These are phyloP conservation scores for Saturnispora galanensis DNA, from an alignment of 805 yeast species.

Conservation along the genomic window DNA sequence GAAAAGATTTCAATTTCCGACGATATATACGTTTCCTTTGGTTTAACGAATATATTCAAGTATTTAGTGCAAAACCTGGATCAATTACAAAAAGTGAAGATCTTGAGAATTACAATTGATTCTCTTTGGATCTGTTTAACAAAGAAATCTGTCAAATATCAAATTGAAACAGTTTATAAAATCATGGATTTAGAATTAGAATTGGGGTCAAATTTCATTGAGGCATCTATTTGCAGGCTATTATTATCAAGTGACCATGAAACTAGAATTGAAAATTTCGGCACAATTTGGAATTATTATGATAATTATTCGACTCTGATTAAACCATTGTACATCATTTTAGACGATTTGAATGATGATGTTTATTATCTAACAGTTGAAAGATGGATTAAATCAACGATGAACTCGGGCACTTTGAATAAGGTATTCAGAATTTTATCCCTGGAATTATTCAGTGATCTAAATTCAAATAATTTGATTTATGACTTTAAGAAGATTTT, in stretches of 20 bases:
- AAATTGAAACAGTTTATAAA: slow-evolving; percentile 60
- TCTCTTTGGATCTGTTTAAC: slow-evolving; percentile 48
- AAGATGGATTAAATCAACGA: slow-evolving; percentile 38
- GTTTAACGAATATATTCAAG: slow-evolving; percentile 32
- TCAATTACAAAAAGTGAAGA: slow-evolving; percentile 26
- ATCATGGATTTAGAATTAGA: slow-evolving; percentile 53
- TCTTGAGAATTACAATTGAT: slow-evolving; percentile 33
- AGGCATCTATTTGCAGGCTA: slow-evolving; percentile 59
- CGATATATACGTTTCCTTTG: slow-evolving; percentile 31
- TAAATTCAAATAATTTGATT: slow-evolving; percentile 24
- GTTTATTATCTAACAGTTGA: slow-evolving; percentile 34
- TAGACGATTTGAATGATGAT: slow-evolving; percentile 51
- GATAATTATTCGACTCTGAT: slow-evolving; percentile 44
- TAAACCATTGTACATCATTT: slow-evolving; percentile 54
- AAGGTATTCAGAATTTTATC: slow-evolving; percentile 50
- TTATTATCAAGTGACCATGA: slow-evolving; percentile 34
- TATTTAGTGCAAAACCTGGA: slow-evolving; percentile 26
- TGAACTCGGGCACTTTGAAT: slow-evolving; percentile 46
- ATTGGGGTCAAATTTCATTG: slow-evolving; percentile 46
- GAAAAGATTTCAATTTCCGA: slow-evolving; percentile 13
- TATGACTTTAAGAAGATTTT: slow-evolving; percentile 50
- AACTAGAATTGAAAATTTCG: slow-evolving; percentile 44
- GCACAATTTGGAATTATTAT: slow-evolving; percentile 67
- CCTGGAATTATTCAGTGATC: slow-evolving; percentile 38
- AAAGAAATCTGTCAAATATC: slow-evolving; percentile 43